These are phyloP conservation scores for Ophiostoma montium DNA, from an alignment of 2,329 filamentous ascomycete species.

Conservation along the genomic window DNA sequence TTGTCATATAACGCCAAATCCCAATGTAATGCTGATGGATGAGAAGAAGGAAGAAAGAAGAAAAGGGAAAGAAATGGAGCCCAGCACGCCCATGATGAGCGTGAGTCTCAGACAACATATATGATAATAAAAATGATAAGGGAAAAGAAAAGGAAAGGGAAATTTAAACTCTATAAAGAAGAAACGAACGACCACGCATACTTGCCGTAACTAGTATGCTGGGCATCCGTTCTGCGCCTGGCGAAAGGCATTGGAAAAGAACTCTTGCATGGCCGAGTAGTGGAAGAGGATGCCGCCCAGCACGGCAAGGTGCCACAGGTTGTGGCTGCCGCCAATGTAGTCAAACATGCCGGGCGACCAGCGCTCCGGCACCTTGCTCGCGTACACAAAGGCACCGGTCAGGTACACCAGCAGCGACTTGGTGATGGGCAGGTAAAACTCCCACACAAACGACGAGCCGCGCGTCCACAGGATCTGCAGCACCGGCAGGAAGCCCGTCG, in stretches of 20 bases:
- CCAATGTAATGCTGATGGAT: background rate
- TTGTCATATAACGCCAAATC: too few species aligned
- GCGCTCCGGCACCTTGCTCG: conserved; percentile 80
- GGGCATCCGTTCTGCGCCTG: conserved; percentile 49
- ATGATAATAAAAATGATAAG: background rate
- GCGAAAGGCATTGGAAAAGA: conserved; percentile 68
- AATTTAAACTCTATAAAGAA: background rate
- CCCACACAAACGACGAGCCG: conserved; percentile 64
- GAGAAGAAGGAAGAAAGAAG: background rate
- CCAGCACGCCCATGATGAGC: too few species aligned
- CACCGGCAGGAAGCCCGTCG: conserved; percentile 81
- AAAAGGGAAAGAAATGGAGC: background rate
- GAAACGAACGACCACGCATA: background rate
- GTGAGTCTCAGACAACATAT: background rate
- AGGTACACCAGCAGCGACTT: conserved; percentile 84
- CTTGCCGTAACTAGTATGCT: conserved; percentile 26
- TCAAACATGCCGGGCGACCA: conserved; percentile 91
- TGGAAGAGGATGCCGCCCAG: conserved; percentile 94
- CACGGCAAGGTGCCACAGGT: conserved; percentile 93
- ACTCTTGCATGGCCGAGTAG: conserved; percentile 88
- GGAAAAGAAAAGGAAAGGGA: background rate
- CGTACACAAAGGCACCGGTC: conserved; percentile 72
- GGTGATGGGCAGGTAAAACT: conserved; percentile 76
- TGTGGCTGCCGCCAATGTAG: conserved; percentile 89
- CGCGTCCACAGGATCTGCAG: conserved; percentile 69